Conservation (phyloP, 768 basidiomycete species). For the Royoungia palumana region DNA sequence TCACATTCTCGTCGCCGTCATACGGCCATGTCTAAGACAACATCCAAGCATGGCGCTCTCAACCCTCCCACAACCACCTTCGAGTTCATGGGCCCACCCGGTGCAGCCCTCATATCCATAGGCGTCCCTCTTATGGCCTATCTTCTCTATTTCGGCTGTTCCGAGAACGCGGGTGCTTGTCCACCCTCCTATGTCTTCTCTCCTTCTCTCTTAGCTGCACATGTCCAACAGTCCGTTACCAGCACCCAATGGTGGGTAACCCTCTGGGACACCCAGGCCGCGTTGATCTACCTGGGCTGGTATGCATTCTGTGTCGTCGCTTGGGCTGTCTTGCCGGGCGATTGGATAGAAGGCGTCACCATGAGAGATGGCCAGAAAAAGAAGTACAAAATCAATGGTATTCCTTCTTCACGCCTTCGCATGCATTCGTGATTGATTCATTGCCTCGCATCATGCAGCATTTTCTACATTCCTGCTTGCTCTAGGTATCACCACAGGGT, state of each 20-base stretch:
- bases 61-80: constrained; percentile 72
- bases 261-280: constrained; percentile 82
- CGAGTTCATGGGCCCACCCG: constrained; percentile 82
- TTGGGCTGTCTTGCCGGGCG: constrained; percentile 78
- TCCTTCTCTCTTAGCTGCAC: constrained; percentile 31
- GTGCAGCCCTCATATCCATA: constrained; percentile 66
- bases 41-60: constrained; percentile 35
- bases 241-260: constrained; percentile 60
- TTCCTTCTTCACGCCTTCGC: constrained; percentile 17
- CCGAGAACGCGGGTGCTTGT: constrained; percentile 67
- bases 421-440: not conserved
- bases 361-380: constrained; percentile 75
- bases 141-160: constrained; percentile 73
- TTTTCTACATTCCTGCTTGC: constrained; percentile 83
- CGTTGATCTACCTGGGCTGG: constrained; percentile 79
- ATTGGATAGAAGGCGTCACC: constrained; percentile 63
- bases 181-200: constrained; percentile 49
- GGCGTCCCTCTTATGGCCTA: constrained; percentile 72
- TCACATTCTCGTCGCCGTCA: too few species aligned
- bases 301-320: constrained; percentile 82
- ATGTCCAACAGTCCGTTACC: constrained; percentile 46
- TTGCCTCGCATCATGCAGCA: not conserved
- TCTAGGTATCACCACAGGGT: constrained; percentile 66
- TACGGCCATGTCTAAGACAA: constrained; percentile 19
- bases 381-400: constrained; percentile 95